These are phyloP conservation scores for Sugiyamaella xylanicola DNA, from an alignment of 1,139 yeast species.

Conservation along the genomic window DNA sequence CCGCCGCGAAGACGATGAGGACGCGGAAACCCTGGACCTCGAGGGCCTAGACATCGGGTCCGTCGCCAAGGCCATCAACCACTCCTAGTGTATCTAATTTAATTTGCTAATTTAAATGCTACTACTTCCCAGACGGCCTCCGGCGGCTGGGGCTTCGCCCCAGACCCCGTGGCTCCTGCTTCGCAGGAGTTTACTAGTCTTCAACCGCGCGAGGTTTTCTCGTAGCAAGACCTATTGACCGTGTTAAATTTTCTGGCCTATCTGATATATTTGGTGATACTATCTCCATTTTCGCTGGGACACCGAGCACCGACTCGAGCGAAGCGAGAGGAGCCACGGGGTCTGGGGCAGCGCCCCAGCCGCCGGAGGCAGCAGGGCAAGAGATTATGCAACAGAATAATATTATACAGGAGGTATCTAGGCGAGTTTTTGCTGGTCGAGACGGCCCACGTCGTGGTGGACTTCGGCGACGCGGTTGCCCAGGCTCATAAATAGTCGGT, in stretches of 20 bases:
- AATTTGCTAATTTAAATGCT: neutral
- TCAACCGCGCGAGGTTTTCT: no score
- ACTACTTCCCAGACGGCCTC: neutral
- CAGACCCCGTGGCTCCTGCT: neutral
- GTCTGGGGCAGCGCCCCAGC: conserved; percentile 7
- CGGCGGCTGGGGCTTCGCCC: neutral
- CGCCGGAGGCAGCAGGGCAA: neutral
- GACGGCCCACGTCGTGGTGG: conserved; percentile 68
- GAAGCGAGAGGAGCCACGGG: neutral
- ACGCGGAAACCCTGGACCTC: conserved; percentile 4
- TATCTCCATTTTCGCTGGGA: no score
- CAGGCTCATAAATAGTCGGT: conserved; percentile 82
- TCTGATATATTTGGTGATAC: no score
- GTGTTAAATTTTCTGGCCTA: no score
- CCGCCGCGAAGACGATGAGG: conserved; percentile 17
- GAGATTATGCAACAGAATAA: neutral
- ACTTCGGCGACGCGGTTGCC: conserved; percentile 88
- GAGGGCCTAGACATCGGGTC: conserved; percentile 8
- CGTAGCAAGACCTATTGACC: no score
- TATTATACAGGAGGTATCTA: conserved; percentile 1
- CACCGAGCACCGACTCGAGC: neutral
- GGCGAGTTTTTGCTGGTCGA: conserved; percentile 32
- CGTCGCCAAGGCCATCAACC: conserved; percentile 6
- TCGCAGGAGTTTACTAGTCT: no score
- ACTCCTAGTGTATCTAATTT: neutral